phyloP scores from a whole-genome alignment of 345 rosid species.

The Gossypium mustelinum region DNA sequence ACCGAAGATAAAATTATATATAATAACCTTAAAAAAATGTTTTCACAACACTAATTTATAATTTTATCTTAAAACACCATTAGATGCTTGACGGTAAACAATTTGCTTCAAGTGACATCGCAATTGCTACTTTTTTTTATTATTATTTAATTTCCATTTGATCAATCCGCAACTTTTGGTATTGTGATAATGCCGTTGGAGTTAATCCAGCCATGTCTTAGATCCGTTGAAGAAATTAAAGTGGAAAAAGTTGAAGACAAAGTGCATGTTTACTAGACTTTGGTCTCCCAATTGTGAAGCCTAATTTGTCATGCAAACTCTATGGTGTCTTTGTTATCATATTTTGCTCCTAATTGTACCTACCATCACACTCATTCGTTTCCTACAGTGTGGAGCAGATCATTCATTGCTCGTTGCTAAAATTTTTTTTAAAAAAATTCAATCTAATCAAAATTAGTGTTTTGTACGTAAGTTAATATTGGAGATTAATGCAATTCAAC shows the following conservation, averaged over 20 bases:
- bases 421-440: fast-evolving
- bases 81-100: neutral
- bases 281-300: neutral
- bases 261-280: constrained; percentile 5
- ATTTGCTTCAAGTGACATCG: neutral
- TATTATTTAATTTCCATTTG: no score
- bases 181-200: neutral
- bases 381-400: neutral
- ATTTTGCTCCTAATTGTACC: neutral
- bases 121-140: no score
- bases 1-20: no score
- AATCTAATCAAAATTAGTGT: no score
- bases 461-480: no score
- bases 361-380: neutral
- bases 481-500: no score
- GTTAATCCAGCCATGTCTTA: neutral
- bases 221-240: neutral
- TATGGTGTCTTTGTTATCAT: neutral
- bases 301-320: neutral
- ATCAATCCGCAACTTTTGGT: neutral
- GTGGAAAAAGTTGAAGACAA: neutral
- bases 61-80: neutral
- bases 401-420: neutral
- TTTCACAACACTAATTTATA: no score
- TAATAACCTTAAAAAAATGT: no score